These are phyloP conservation scores for Pleurotus tuber-regium DNA, from an alignment of 768 basidiomycete genomes.

Conservation along the genomic window DNA sequence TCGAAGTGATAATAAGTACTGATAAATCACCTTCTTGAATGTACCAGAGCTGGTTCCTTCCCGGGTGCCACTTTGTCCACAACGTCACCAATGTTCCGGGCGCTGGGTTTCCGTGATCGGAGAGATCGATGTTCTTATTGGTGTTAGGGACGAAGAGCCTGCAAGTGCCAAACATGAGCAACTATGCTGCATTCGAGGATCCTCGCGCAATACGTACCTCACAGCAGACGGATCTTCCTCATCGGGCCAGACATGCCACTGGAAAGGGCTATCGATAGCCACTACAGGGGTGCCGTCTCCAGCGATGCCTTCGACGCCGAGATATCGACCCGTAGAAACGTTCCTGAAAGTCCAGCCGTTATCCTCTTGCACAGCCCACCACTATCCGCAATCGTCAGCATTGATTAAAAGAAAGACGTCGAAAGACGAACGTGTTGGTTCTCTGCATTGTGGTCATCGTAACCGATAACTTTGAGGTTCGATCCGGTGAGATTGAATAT, in stretches of 20 bases:
- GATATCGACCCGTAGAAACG: slow-evolving; percentile 26
- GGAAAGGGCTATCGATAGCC: slow-evolving; percentile 20
- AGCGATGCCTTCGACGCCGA: slow-evolving; percentile 23
- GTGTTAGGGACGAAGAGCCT: slow-evolving; percentile 39
- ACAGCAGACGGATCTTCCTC: slow-evolving; percentile 21
- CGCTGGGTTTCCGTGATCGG: slow-evolving; percentile 34
- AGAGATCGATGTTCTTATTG: slow-evolving; percentile 36
- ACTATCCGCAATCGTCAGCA: slow-evolving; percentile 22
- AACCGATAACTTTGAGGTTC: slow-evolving; percentile 38
- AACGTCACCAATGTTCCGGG: slow-evolving; percentile 39
- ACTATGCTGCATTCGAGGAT: too few relatives aligned
- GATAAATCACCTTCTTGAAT: background rate
- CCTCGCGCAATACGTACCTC: slow-evolving; percentile 19
- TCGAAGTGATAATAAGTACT: too few relatives aligned
- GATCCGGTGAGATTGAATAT: background rate
- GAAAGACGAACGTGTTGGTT: slow-evolving; percentile 38
- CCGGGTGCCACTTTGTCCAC: slow-evolving; percentile 37
- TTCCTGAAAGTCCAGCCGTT: slow-evolving; percentile 32
- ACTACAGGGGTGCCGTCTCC: slow-evolving; percentile 29
- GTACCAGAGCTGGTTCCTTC: slow-evolving; percentile 31
- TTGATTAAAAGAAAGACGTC: background rate
- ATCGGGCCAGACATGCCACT: slow-evolving; percentile 38
- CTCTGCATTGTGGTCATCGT: slow-evolving; percentile 27
- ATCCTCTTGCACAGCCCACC: slow-evolving; percentile 27
- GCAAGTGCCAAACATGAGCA: background rate